Evolutionary conservation across 768 basidiomycete species (phyloP).

Genomic region (Lanmaoa pseudosensibilis): DNA sequence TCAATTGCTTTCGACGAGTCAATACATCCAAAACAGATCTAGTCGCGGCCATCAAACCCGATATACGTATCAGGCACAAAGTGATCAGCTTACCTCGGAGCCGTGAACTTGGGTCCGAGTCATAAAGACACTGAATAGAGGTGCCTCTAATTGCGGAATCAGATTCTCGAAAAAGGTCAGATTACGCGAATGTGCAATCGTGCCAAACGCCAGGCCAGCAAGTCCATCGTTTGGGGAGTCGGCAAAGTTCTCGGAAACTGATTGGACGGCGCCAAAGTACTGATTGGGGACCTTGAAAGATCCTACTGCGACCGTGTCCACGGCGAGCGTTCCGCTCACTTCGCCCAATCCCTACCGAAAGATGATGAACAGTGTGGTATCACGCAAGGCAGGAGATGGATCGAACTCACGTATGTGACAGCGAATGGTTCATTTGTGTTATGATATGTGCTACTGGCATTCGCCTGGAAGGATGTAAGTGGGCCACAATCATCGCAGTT

Average conservation of each 20-base stretch:
- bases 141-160: conserved; percentile 42
- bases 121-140: conserved; percentile 61
- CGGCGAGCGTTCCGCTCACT: conserved; percentile 48
- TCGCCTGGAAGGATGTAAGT: conserved; percentile 37
- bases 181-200: conserved; percentile 45
- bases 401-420: conserved; percentile 43
- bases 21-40: conserved; percentile 31
- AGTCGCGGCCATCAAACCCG: not conserved
- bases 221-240: conserved; percentile 55
- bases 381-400: conserved; percentile 8
- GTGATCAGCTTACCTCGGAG: conserved; percentile 43
- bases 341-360: conserved; percentile 49
- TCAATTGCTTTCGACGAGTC: conserved; percentile 34
- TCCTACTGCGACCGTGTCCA: conserved; percentile 52
- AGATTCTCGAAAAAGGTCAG: conserved; percentile 69
- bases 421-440: conserved; percentile 34
- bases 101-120: conserved; percentile 41
- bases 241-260: conserved; percentile 50
- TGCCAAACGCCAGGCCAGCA: conserved; percentile 60
- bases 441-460: conserved; percentile 43
- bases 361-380: not conserved
- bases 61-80: not conserved
- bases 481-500: conserved; percentile 41
- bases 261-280: conserved; percentile 53
- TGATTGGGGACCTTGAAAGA: conserved; percentile 46